These are phyloP conservation scores for Trichosporon coremiiforme DNA, from an alignment of 1,284 basidiomycete species.

Conservation along the genomic window DNA sequence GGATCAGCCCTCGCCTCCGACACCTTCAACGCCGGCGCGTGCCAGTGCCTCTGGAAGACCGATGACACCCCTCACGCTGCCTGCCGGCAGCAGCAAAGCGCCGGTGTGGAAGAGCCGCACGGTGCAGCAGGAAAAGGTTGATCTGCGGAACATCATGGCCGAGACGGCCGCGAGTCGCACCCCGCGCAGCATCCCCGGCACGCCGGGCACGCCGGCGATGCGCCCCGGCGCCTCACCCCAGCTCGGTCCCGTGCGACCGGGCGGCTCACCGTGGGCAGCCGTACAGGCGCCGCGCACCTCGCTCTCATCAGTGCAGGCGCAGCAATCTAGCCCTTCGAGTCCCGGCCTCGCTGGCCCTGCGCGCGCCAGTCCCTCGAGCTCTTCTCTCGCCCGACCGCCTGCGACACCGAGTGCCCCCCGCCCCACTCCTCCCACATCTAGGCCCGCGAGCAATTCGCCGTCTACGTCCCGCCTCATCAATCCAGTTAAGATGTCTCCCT, in stretches of 20 bases:
- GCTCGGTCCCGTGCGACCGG: neutral
- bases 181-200: conserved; percentile 26
- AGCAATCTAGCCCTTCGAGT: conserved; percentile 29
- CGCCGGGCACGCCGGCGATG: conserved; percentile 35
- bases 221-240: conserved; percentile 13
- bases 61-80: conserved; percentile 60
- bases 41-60: conserved; percentile 48
- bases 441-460: conserved; percentile 26
- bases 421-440: conserved; percentile 17
- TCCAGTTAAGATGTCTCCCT: conserved; percentile 21
- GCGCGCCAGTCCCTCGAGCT: neutral
- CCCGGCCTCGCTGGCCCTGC: neutral
- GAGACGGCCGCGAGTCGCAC: conserved; percentile 59
- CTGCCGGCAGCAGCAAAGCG: conserved; percentile 22
- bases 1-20: conserved; percentile 32
- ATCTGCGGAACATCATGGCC: conserved; percentile 84
- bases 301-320: conserved; percentile 42
- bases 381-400: neutral
- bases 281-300: conserved; percentile 39
- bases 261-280: conserved; percentile 36
- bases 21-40: conserved; percentile 28
- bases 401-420: neutral
- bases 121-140: conserved; percentile 61
- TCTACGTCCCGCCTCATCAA: conserved; percentile 25
- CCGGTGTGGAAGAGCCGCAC: conserved; percentile 60